Conservation (phyloP, 208 protist species). For the Zelonia costaricensis region DNA sequence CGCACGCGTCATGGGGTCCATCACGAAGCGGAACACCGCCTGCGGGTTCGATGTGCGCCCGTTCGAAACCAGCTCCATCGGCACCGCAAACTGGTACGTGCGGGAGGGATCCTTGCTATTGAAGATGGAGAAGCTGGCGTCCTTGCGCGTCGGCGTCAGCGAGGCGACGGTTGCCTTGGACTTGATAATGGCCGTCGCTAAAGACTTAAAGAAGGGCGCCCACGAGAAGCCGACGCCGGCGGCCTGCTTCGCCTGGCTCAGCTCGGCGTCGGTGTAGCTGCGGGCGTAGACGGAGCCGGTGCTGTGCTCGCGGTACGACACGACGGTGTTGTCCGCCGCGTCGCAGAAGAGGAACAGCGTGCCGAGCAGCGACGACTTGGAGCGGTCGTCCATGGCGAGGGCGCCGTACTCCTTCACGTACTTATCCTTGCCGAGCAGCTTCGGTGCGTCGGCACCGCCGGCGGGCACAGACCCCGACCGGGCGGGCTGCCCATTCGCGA, state of each 20-base stretch:
- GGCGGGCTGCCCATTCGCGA: background rate
- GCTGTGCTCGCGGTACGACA: conserved; percentile 62
- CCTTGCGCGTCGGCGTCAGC: conserved; percentile 26
- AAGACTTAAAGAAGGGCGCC: conserved; percentile 87
- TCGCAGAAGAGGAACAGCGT: conserved; percentile 74
- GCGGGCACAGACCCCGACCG: no score
- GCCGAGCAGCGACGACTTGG: conserved; percentile 25
- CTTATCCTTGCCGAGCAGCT: conserved; percentile 77
- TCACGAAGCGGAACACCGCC: conserved; percentile 55
- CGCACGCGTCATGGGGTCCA: conserved; percentile 59
- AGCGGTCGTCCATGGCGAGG: conserved; percentile 70
- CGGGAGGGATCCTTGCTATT: conserved; percentile 62
- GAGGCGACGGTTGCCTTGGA: conserved; percentile 47
- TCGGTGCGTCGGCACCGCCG: background rate
- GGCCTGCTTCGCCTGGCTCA: conserved; percentile 54
- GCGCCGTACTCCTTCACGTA: conserved; percentile 81
- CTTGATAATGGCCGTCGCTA: conserved; percentile 80
- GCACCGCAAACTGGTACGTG: conserved; percentile 54
- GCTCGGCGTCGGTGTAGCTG: conserved; percentile 67
- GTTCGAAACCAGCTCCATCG: conserved; percentile 53
- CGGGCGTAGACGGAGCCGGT: conserved; percentile 60
- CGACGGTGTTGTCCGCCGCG: conserved; percentile 43
- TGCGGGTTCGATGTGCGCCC: conserved; percentile 22
- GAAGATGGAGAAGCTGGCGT: conserved; percentile 57
- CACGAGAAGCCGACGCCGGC: conserved; percentile 56